These are phyloP conservation scores for Malus sylvestris DNA, from an alignment of 306 rosid genomes.

Conservation along the genomic window DNA sequence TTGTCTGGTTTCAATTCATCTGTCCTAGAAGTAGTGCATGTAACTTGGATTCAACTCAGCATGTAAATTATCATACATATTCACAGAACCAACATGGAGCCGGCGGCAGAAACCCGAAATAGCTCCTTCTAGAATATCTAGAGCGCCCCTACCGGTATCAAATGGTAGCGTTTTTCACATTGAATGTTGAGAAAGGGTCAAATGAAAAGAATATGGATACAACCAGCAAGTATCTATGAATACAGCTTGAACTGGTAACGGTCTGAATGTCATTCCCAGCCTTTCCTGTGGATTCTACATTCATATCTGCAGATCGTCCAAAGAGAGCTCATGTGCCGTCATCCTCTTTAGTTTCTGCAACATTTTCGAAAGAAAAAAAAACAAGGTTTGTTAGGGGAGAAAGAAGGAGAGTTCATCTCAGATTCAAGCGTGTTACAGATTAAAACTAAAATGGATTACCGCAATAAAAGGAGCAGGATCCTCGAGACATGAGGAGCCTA, in stretches of 20 bases:
- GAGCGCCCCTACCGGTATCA: background rate
- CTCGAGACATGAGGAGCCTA: constrained; percentile 84
- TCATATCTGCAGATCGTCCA: constrained; percentile 88
- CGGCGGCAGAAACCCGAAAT: background rate
- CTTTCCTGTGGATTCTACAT: background rate
- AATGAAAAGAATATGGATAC: background rate
- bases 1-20: no score
- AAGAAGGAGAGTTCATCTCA: no score
- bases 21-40: background rate
- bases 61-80: background rate
- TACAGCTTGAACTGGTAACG: constrained; percentile 18
- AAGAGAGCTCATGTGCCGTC: constrained; percentile 52
- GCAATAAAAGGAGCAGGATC: constrained; percentile 84
- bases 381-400: background rate
- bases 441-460: constrained; percentile 29
- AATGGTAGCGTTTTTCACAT: background rate
- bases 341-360: constrained; percentile 82
- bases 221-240: constrained; percentile 13
- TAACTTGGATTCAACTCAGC: background rate
- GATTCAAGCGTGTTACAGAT: no score
- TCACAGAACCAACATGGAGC: background rate
- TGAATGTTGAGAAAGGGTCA: constrained; percentile 1
- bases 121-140: background rate
- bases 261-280: constrained; percentile 14
- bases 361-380: background rate